A percentile compares a stretch with the other conserved stretches of the same genome.
phyloP scores from a whole-genome alignment of 352 stramenopile species.

The Phytophthora palmivora region DNA sequence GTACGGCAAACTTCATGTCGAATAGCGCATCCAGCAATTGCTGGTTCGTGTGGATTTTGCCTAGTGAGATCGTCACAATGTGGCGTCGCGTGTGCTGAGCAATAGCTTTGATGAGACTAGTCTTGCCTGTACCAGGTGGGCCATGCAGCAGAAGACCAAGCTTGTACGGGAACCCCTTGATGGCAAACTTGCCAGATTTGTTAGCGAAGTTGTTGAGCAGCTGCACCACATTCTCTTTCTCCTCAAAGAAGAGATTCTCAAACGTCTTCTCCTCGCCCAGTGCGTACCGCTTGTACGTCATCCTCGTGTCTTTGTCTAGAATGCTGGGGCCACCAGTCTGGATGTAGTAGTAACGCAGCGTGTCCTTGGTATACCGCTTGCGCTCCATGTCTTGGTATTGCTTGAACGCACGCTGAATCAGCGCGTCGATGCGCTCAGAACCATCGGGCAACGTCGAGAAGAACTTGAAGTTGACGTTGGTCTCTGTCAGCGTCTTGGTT shows the following conservation, averaged over 20 bases:
- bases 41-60: conserved; percentile 85
- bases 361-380: conserved; percentile 43
- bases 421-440: conserved; percentile 47
- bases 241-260: conserved; percentile 87
- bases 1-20: conserved; percentile 71
- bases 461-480: conserved; percentile 39
- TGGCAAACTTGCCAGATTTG: conserved; percentile 82
- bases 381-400: conserved; percentile 46
- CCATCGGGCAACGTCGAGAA: conserved; percentile 33
- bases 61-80: conserved; percentile 79
- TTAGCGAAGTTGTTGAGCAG: conserved; percentile 81
- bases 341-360: conserved; percentile 56
- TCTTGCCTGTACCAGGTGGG: conserved; percentile 91
- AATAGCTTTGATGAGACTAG: conserved; percentile 90
- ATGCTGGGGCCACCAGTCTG: conserved; percentile 24
- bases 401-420: conserved; percentile 44
- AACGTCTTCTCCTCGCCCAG: conserved; percentile 91
- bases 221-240: conserved; percentile 76
- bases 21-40: conserved; percentile 86
- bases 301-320: conserved; percentile 18
- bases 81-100: conserved; percentile 80
- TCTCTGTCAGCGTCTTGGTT: conserved; percentile 30
- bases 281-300: conserved; percentile 76
- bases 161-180: conserved; percentile 92
- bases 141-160: conserved; percentile 88